Conservation (phyloP, 2,329 filamentous ascomycete genomes). For the Xylariales sp. region DNA sequence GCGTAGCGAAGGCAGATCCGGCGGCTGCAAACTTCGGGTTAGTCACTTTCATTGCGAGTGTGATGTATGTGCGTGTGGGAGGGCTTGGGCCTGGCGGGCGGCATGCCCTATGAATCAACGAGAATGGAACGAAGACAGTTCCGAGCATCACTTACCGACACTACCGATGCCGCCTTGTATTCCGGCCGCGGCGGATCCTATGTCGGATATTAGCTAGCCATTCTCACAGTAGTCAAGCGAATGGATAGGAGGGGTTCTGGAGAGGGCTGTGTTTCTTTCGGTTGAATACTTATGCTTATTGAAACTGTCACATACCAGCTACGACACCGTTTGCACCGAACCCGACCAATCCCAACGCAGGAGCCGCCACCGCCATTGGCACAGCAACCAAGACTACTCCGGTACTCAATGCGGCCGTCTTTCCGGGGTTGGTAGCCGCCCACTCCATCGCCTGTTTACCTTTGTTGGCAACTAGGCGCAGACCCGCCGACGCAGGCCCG, state of each 20-base stretch:
- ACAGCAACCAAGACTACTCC: conserved; percentile 24
- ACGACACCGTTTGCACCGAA: conserved; percentile 39
- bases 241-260: not conserved
- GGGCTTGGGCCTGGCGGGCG: too few species aligned
- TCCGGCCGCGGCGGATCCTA: conserved; percentile 41
- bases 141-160: conserved; percentile 27
- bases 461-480: not conserved
- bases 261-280: not conserved
- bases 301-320: conserved; percentile 32
- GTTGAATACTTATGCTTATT: too few species aligned
- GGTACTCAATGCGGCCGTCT: conserved; percentile 21
- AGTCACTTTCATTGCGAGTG: not conserved
- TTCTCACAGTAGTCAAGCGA: not conserved
- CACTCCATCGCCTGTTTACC: conserved; percentile 30
- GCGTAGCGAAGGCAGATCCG: conserved; percentile 39
- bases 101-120: too few species aligned
- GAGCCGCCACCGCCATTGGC: conserved; percentile 33
- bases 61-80: not conserved
- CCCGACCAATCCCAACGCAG: conserved; percentile 33
- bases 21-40: conserved; percentile 12
- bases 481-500: not conserved
- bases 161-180: conserved; percentile 40
- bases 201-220: not conserved
- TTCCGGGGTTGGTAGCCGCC: conserved; percentile 36
- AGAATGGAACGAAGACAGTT: not conserved